Evolutionary conservation across 169 alveolate species (phyloP).

Genomic region (Plasmodium gonderi): DNA sequence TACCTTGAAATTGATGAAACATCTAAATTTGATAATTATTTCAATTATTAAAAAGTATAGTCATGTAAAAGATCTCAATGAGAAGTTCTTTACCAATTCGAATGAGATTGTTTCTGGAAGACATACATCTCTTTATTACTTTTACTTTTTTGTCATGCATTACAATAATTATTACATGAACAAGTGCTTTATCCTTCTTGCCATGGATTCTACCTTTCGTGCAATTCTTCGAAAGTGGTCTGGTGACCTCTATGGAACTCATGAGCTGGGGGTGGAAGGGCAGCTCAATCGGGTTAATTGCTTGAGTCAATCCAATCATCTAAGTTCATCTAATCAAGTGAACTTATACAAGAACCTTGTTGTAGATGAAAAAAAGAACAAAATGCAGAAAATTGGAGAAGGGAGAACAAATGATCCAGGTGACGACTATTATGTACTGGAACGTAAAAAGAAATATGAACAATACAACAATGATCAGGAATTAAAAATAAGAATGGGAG

Average conservation of each 20-base stretch:
- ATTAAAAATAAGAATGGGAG: neutral
- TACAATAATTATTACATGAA: slow-evolving; percentile 46
- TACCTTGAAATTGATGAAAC: neutral
- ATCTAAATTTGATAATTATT: neutral
- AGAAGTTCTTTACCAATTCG: neutral
- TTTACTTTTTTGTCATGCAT: slow-evolving; percentile 48
- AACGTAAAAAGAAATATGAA: neutral
- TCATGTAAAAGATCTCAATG: slow-evolving; percentile 27
- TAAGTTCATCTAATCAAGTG: neutral
- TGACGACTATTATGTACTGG: neutral
- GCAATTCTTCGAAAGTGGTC: neutral
- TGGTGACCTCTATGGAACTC: neutral
- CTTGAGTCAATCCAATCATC: too few relatives aligned
- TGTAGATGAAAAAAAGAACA: slow-evolving; percentile 4
- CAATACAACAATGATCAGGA: slow-evolving; percentile 4
- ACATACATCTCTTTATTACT: slow-evolving; percentile 29
- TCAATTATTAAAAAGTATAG: neutral
- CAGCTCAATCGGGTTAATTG: too few relatives aligned
- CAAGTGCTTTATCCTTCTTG: neutral
- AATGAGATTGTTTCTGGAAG: slow-evolving; percentile 11
- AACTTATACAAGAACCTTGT: neutral
- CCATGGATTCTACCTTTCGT: neutral
- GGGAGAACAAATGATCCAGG: neutral
- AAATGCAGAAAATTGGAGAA: slow-evolving; percentile 4
- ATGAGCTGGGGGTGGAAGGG: neutral